These are phyloP conservation scores for Trichoderma asperellum DNA, from an alignment of 2,329 filamentous ascomycete genomes.

Conservation along the genomic window DNA sequence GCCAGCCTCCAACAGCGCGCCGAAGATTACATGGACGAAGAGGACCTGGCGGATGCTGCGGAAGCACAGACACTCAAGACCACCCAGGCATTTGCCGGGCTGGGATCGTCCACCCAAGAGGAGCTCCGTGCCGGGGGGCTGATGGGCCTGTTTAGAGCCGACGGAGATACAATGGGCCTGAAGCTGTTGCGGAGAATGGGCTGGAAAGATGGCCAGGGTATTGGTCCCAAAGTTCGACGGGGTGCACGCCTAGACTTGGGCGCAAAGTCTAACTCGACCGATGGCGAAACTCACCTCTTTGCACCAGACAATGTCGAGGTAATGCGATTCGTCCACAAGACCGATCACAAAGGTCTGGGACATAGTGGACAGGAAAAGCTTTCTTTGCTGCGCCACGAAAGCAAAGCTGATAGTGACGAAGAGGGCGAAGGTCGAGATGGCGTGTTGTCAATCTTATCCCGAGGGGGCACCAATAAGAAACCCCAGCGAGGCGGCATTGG, in stretches of 20 bases:
- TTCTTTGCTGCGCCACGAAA: conserved; percentile 42
- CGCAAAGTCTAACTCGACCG: conserved; percentile 43
- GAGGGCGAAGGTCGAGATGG: conserved; percentile 38
- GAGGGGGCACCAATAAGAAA: conserved; percentile 56
- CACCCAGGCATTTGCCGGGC: conserved; percentile 70
- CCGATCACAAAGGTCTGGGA: conserved; percentile 71
- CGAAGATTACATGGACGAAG: conserved; percentile 98
- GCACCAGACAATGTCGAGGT: conserved; percentile 79
- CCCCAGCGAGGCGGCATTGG: conserved; percentile 71
- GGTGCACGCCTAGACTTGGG: conserved; percentile 66
- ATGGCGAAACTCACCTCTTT: conserved; percentile 69
- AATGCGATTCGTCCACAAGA: conserved; percentile 68
- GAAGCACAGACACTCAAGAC: conserved; percentile 78
- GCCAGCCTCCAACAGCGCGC: conserved; percentile 64
- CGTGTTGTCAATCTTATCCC: conserved; percentile 32
- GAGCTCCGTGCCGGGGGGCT: conserved; percentile 55
- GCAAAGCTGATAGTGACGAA: conserved; percentile 52
- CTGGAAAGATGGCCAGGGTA: conserved; percentile 91
- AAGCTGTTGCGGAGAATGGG: conserved; percentile 90
- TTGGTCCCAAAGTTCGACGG: conserved; percentile 83
- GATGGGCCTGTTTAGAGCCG: conserved; percentile 71
- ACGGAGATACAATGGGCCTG: conserved; percentile 83
- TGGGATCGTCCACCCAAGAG: conserved; percentile 69
- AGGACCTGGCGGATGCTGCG: conserved; percentile 85
- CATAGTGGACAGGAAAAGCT: conserved; percentile 63